Evolutionary conservation across 768 basidiomycete genomes (phyloP), one percentile per base, ranked within the genome.

Genomic region (Tricholoma bakamatsutake): DNA sequence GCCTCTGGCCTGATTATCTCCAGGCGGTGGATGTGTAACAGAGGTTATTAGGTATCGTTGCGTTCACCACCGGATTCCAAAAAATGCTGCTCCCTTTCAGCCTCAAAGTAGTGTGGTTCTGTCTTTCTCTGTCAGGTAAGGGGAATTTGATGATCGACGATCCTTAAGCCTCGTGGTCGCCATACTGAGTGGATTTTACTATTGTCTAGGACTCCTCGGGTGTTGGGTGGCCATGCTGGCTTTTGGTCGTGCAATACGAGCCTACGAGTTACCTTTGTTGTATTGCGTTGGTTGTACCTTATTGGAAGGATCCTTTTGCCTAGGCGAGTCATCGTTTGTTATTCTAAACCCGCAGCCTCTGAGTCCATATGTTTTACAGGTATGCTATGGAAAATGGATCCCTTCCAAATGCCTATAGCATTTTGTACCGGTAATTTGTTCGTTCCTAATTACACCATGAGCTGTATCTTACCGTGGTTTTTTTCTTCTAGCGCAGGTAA

Each of bases 341-440:
- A 10, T 17, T 24, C 33, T 15, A 18, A 46, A 24, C 33, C 17
- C 18, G 24, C 17, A 15, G 46, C 49, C 42, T 34, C 34, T 31
- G 45, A 60, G 21, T 58, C 11, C 50, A 59, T 18, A 24, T 21
- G 39, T 37, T 18, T 21, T 27, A 87, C 21, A 24, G 86, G 85
- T 11, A 77, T 87, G 68, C 73, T 83, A 13, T 86, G 81, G 75
- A 66, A 69, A 50, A 87, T 88, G 85, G 72, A 83, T 59, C 82
- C 85, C 0, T 71, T 69, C 51, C 63, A 56, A 17, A 88, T 88
- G 84, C 82, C 84, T 7, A 68, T 63, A 34, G 59, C 64, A 27
- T 87, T 88, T 59, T 87, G 86, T 61, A 67, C 80, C 34, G 73
- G 83, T 83, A 61, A 24, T 1, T 24, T 24, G n/a, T 57, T 76